phyloP scores from a whole-genome alignment of 352 stramenopile genomes.

The Phytophthora europaea region DNA sequence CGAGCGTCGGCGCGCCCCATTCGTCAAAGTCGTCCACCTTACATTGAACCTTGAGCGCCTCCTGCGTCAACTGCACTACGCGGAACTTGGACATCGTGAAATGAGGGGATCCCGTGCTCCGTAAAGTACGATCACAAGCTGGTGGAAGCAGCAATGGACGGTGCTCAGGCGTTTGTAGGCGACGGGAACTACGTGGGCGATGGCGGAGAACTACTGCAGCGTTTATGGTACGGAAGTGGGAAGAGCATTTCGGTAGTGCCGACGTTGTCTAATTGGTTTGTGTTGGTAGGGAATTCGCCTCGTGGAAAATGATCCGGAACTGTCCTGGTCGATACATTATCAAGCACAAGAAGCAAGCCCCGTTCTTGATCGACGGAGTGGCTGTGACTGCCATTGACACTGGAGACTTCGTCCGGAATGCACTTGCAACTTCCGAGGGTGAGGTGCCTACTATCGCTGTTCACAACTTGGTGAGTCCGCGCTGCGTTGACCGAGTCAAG shows the following conservation, averaged over 20 bases:
- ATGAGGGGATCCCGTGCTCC: background rate
- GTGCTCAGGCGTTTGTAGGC: conserved; percentile 43
- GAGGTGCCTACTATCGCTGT: conserved; percentile 23
- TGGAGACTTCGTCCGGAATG: conserved; percentile 34
- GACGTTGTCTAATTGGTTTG: background rate
- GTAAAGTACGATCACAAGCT: conserved; percentile 8
- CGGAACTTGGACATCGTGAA: conserved; percentile 32
- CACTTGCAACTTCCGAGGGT: conserved; percentile 15
- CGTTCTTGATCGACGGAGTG: conserved; percentile 41
- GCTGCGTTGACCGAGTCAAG: conserved; percentile 57
- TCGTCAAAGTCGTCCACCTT: conserved; percentile 60
- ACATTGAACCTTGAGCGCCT: conserved; percentile 55
- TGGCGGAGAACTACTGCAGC: conserved; percentile 58
- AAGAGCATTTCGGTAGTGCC: background rate
- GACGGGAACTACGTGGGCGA: conserved; percentile 65
- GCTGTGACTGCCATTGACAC: conserved; percentile 50
- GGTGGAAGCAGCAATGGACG: conserved; percentile 19
- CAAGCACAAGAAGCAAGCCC: conserved; percentile 55
- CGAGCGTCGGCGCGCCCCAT: conserved; percentile 48
- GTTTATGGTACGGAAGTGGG: conserved; percentile 46
- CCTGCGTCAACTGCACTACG: conserved; percentile 51
- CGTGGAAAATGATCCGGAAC: conserved; percentile 81
- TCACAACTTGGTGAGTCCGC: conserved; percentile 52
- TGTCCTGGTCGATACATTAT: conserved; percentile 75
- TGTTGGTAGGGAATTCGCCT: conserved; percentile 56